phyloP scores from a whole-genome alignment of 441 rosid species.

The Manihot esculenta region DNA sequence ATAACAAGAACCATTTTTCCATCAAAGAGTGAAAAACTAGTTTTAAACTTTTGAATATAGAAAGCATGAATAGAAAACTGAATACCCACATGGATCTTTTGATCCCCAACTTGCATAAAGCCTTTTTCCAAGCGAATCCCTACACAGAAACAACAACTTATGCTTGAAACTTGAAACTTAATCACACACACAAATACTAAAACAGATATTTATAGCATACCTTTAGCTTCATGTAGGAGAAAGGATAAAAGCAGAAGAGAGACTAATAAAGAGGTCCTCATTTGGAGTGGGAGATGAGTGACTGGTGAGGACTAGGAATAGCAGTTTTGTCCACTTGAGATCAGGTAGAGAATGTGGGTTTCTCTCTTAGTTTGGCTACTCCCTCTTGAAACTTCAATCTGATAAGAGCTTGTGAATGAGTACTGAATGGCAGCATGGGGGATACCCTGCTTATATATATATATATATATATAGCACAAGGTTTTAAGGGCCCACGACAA shows the following conservation, averaged over 20 bases:
- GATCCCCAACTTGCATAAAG: slow-evolving; percentile 26
- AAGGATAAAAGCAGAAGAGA: slow-evolving; percentile 36
- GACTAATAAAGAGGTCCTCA: slow-evolving; percentile 32
- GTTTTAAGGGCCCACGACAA: slow-evolving; percentile 18
- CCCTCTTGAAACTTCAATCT: slow-evolving; percentile 14
- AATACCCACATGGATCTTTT: slow-evolving; percentile 28
- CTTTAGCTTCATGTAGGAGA: slow-evolving; percentile 38
- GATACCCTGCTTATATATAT: slow-evolving; percentile 19
- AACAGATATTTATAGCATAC: slow-evolving; percentile 21
- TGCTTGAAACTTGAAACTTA: slow-evolving; percentile 5
- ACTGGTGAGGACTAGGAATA: background rate
- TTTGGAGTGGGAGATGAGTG: slow-evolving; percentile 6
- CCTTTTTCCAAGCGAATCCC: slow-evolving; percentile 45
- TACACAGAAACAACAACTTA: slow-evolving; percentile 16
- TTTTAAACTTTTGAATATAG: too few species aligned
- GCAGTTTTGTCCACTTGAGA: too few species aligned
- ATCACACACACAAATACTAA: background rate
- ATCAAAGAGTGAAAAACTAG: background rate
- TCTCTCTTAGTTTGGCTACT: background rate
- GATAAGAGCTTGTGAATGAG: slow-evolving; percentile 16
- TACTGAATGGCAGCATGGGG: slow-evolving; percentile 2
- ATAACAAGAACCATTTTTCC: background rate
- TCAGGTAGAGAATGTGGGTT: background rate
- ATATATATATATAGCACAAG: background rate
- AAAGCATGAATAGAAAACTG: background rate